A percentile compares a stretch with the other conserved stretches of the same genome.
phyloP scores from a whole-genome alignment of 1,284 basidiomycete species.

The Marasmius tenuissimus region DNA sequence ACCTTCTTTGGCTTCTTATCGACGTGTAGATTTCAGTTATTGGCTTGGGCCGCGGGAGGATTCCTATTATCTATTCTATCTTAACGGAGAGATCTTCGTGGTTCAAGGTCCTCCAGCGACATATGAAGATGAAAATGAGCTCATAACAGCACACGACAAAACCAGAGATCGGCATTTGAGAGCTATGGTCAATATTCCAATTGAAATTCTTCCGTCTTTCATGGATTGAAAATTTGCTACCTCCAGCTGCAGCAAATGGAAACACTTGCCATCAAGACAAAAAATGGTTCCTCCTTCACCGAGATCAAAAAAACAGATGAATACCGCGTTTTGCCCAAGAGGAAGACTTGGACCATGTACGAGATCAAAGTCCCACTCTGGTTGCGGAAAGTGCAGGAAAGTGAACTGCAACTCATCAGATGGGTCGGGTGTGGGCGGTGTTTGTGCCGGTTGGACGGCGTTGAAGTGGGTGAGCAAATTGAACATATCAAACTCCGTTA shows the following conservation, averaged over 20 bases:
- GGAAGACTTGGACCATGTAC: background rate
- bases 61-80: constrained; percentile 22
- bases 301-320: background rate
- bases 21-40: background rate
- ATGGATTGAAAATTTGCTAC: background rate
- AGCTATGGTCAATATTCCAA: background rate
- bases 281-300: background rate
- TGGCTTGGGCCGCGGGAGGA: background rate
- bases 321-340: background rate
- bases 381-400: constrained; percentile 29
- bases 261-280: background rate
- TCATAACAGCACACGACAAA: constrained; percentile 4
- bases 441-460: constrained; percentile 25
- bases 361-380: background rate
- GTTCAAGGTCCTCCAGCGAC: constrained; percentile 37
- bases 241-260: background rate
- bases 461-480: constrained; percentile 30
- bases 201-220: background rate
- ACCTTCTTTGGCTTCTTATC: background rate
- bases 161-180: constrained; percentile 7
- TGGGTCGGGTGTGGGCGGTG: constrained; percentile 23
- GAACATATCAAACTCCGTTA: background rate
- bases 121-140: constrained; percentile 11
- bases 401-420: constrained; percentile 33
- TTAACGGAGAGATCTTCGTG: constrained; percentile 35